Base-by-base conservation (phyloP, 345 rosid species). In the Kernera saxatilis region DNA sequence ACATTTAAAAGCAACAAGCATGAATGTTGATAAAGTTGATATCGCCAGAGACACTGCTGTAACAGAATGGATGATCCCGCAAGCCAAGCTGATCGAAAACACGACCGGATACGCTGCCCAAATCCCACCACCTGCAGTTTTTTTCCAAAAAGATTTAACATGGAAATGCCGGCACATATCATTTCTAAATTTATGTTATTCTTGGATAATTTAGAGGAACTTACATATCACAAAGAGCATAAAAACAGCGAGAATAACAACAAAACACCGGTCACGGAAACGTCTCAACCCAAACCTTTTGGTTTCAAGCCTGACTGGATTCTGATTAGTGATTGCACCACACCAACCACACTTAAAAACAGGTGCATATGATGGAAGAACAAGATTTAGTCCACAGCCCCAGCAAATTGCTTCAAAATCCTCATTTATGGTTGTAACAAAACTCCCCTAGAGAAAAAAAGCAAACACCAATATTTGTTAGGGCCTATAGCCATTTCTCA, bases 271-370 rank as follows among this genome's bases (percentile, higher is more conserved):
- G 84, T 93, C 98, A 76, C 90, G 90, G 78, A 88, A 15, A 57
- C 86, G 85, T 80, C 90, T 91, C 88, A 94, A 83, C 81, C 86
- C 68, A 61, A 81, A 80, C 41, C 35, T 58, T 69, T 85, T 80
- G 82, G 83, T 82, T 65, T 85, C 87, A 15, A 64, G 79, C 69
- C 78, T 81, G 66, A 40, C 45, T 6, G 78, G 68, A 39, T 81
- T 84, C 62, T 80, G 85, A 74, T 77, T 80, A 7, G 98, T 88
- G 67, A 93, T 78, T 32, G 98, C 98, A 75, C 97, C 98, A 83
- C 98, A 93, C 98, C 97, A 93, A 29, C 92, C 91, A 49, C 97
- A 93, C 79, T 89, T 90, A 72, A 93, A 90, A 80, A 85, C 50
- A 64, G 86, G 86, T 0, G 90, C 63, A 13, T 81, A 75, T 32